Evolutionary conservation across 1,284 basidiomycete species (phyloP), one percentile per base, ranked within the genome.

Genomic region (Pascua guehoae): DNA sequence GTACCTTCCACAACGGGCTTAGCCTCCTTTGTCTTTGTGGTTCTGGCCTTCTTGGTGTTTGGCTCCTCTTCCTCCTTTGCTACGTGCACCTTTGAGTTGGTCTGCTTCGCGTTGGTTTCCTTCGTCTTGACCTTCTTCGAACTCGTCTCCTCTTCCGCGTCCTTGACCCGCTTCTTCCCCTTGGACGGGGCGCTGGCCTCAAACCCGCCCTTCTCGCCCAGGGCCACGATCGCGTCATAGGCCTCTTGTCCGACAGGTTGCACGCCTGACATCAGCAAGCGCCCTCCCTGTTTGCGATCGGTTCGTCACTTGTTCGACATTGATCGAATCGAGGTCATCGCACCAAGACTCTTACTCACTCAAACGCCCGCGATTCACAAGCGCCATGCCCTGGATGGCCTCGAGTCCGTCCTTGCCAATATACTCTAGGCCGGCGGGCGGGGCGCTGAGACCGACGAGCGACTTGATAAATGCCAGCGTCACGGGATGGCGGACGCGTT

Each of bases 331-430:
- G n/a, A n/a, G n/a, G n/a, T n/a, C n/a, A n/a, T n/a, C n/a, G n/a
- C 5, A 8, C 24, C 3, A 32, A 12, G 36, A 37, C 4, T 18
- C 40, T 37, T 16, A 65, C 44, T 91, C 88, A 74, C 91, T 95
- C 50, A 98, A 80, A 50, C 95, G 80, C 1, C 93, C 91, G 9
- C 89, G 83, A 17, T 84, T 88, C 15, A 97, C 82, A 24, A 98
- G 79, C 46, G 87, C 83, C 91, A 95, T 96, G 7, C 68, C 84
- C 83, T 72, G 65, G 37, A 84, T 76, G 17, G 79, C 79, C 41
- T 80, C 78, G 0, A 86, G 74, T 4, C 85, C 87, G 1, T 81
- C 78, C 44, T 81, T 71, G 4, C 83, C 83, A 43, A 91, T 82
- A 73, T 88, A 90, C 18, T 75, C 75, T 4, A 91, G 69, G 53